Evolutionary conservation across 768 basidiomycete genomes (phyloP), one percentile per base, ranked within the genome.

Genomic region (Tulasnella sp.): DNA sequence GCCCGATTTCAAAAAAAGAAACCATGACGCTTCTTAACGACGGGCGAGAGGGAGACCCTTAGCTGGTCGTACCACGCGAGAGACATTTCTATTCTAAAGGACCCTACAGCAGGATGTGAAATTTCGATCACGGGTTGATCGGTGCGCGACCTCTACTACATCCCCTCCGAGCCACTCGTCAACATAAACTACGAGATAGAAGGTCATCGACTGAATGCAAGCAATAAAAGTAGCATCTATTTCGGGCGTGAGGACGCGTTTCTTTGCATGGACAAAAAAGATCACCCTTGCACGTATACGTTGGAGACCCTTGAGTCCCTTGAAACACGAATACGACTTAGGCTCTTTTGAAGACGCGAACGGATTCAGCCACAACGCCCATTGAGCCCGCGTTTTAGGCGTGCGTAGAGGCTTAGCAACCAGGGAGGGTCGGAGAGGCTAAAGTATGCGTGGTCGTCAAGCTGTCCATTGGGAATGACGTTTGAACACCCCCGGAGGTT

Each of bases 361-460:
- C 54, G n/a, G 7, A 54, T 54, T 54, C 54, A 69, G 64, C 31
- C 64, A 69, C 34, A 69, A 37, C 16, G 14, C 12, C 46, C 14
- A 16, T 4, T 46, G 46, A 18, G 46, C 46, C 50, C 54, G n/a
- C 54, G 54, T 54, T 54, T 54, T 54, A 8, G 24, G 11, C 54
- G 54, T n/a, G 54, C 54, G 54, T n/a, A 54, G 54, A 6, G 24
- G 54, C 31, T 28, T 69, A 28, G 64, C 64, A 37, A 69, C 64
- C 64, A 37, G 64, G 64, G 64, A 69, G 46, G 44, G 31, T 14
- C 18, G 16, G 64, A 69, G 64, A 69, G 64, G 64, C 64, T 69
- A 69, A 69, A 69, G 37, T 28, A 28, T 69, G 64, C 64, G 28
- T 37, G 64, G 64, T 69, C 64, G 64, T 69, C 34, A 69, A 69